Evolutionary conservation across 2,329 filamentous ascomycete genomes (phyloP).

Genomic region (Fusarium piperis): DNA sequence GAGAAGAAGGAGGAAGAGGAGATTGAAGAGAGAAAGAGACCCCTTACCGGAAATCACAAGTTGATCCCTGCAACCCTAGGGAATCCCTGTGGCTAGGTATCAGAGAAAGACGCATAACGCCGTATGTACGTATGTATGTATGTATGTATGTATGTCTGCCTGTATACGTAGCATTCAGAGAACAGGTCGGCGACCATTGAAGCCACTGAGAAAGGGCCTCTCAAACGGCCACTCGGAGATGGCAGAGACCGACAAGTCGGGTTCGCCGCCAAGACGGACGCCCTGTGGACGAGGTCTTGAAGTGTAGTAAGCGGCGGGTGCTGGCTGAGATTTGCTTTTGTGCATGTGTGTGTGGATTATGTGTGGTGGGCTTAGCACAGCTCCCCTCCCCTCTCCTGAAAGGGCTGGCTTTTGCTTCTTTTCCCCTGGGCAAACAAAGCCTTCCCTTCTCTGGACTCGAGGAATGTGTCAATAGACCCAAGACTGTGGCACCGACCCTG

Average conservation of each 20-base stretch:
- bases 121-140: background rate
- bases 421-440: background rate
- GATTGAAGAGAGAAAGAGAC: background rate
- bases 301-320: background rate
- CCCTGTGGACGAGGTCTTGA: background rate
- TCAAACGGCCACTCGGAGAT: background rate
- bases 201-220: background rate
- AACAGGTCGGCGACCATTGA: background rate
- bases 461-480: constrained; percentile 4
- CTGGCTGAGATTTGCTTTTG: background rate
- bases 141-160: background rate
- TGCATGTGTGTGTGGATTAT: background rate
- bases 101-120: background rate
- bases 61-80: background rate
- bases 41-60: background rate
- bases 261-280: background rate
- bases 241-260: background rate
- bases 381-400: background rate
- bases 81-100: constrained; percentile 2
- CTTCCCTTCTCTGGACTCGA: background rate
- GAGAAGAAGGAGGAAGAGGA: background rate
- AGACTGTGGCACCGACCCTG: background rate
- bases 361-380: background rate
- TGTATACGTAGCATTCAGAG: background rate
- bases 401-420: background rate